Evolutionary conservation across 257 asterid species (phyloP), one percentile per base, ranked within the genome.

Genomic region (Solanum medicagineum): DNA sequence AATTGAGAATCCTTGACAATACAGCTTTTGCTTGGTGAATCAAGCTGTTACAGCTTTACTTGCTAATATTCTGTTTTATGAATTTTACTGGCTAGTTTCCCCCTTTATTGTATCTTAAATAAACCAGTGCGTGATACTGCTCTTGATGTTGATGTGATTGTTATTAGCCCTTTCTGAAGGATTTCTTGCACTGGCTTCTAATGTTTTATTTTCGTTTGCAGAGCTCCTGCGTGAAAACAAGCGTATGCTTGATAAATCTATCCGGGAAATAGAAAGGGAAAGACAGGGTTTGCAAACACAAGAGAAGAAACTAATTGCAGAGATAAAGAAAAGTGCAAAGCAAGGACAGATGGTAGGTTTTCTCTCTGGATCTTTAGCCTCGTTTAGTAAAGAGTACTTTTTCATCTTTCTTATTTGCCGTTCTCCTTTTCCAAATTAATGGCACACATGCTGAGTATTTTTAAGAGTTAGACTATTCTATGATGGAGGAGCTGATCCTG

Each of bases 161-260:
- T 12, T 12, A 5, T 29, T 84, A 47, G 29, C 36, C 73, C 19
- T 79, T 73, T 47, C 32, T 59, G 45, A 22, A 11, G 56, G 36
- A 55, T 83, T 24, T 42, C 73, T 29, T 49, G 81, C 47, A 53
- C 57, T 24, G 29, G 49, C 42, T 55, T 73, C 11, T 29, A 42
- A 80, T 49, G 44, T 83, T 68, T 81, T 70, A 60, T 63, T 80
- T 10, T 75, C 51, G 62, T 36, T 60, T 82, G 26, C 90, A 96
- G 99, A 96, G 90, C 97, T 96, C 75, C 92, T 96, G 95, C 95
- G 98, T 91, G 99, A 96, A 83, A 96, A 96, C 87, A 96, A 96
- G 91, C 91, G 99, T 86, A 95, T 96, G 99, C 95, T 96, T 68
- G 99, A 96, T 92, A 95, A 94, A 77, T 96, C 99, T 6, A 96